Evolutionary conservation across 1,139 yeast species (phyloP).

Genomic region (Candida freyschussii): DNA sequence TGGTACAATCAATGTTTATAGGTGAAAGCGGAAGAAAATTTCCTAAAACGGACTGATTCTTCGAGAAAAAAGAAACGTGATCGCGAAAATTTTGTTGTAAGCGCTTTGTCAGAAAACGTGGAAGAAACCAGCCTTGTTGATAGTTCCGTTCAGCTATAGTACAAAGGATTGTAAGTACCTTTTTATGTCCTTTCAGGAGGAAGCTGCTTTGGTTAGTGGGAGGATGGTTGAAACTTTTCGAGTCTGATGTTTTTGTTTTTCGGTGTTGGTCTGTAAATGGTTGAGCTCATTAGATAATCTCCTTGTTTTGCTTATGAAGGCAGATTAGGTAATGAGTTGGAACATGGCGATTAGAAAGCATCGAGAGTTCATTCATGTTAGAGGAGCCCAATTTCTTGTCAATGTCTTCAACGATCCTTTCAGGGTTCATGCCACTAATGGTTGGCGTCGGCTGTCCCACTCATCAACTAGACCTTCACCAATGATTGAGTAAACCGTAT

Average conservation of each 20-base stretch:
- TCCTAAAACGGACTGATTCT: too few species aligned
- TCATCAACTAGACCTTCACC: neutral
- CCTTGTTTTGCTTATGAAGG: neutral
- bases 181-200: too few species aligned
- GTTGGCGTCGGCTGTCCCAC: neutral
- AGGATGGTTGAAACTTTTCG: too few species aligned
- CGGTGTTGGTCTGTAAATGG: neutral
- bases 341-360: neutral
- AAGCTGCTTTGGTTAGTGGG: too few species aligned
- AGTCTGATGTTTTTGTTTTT: neutral
- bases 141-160: too few species aligned
- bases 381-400: too few species aligned
- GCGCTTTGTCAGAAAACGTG: slow-evolving; percentile 1
- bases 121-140: neutral
- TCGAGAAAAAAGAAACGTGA: too few species aligned
- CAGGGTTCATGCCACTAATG: neutral
- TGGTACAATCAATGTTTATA: slow-evolving; percentile 57
- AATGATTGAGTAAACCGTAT: neutral
- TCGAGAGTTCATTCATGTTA: too few species aligned
- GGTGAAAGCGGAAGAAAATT: too few species aligned
- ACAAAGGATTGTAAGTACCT: too few species aligned
- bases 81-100: slow-evolving; percentile 1
- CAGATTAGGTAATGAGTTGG: slow-evolving; percentile 1
- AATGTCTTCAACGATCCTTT: neutral
- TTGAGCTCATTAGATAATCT: neutral